Evolutionary conservation across 1,284 basidiomycete species (phyloP), one percentile per base, ranked within the genome.

Genomic region (Volvariella volvacea): DNA sequence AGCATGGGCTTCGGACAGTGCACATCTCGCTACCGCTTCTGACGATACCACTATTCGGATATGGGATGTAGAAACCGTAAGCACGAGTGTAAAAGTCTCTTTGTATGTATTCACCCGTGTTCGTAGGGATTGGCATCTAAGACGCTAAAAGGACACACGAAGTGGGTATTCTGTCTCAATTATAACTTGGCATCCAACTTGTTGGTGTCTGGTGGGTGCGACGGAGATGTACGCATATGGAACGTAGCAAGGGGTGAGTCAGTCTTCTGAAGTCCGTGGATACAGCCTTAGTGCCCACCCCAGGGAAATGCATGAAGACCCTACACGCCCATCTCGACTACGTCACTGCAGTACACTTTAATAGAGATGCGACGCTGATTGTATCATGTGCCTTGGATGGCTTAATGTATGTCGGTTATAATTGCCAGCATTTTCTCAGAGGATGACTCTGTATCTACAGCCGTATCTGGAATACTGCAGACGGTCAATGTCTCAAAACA

Each of bases 401-500:
- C 1, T 70, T 96, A 41, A 95, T 99, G 92, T 95, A 57, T 58
- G 83, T 68, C 19, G 9, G 25, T 44, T 36, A 20, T 34, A n/a
- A n/a, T n/a, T n/a, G n/a, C n/a, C n/a, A n/a, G n/a, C n/a, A n/a
- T n/a, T 44, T 52, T 41, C n/a, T n/a, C n/a, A n/a, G n/a, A n/a
- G n/a, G n/a, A n/a, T n/a, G n/a, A n/a, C n/a, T n/a, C n/a, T 22
- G 25, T 22, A 33, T 28, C 36, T 39, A 28, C 54, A 96, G 93
- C 56, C 92, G 93, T 19, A 86, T 96, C 59, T 99, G 96, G 96
- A 92, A 95, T 56, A 87, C 88, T 0, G 78, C 80, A 17, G 87
- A 88, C 4, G 95, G 93, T 0, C 92, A 96, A 58, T 99, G 96
- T 64, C 74, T 99, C 12, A 97, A 97, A 64, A 99, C 96, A 0